Conservation (phyloP, 345 rosid species). For the Theobroma cacao region DNA sequence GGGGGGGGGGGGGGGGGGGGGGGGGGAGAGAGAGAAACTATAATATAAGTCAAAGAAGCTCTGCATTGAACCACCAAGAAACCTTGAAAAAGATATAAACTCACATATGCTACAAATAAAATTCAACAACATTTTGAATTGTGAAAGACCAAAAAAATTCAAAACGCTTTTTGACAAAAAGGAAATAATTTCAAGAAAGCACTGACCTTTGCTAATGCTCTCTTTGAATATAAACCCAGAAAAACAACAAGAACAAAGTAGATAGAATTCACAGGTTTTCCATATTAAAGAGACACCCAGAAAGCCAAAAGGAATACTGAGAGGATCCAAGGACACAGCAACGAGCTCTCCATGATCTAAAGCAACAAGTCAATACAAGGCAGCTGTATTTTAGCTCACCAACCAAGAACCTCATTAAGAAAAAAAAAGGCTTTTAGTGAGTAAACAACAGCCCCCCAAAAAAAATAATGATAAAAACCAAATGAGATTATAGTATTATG, state of each 20-base stretch:
- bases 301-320: constrained; percentile 2
- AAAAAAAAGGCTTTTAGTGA: not conserved
- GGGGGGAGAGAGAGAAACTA: not conserved
- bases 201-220: not conserved
- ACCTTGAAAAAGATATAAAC: not conserved
- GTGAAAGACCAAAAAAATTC: not conserved
- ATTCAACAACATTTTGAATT: not conserved
- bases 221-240: not conserved
- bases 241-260: not conserved
- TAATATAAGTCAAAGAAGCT: not conserved
- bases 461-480: not conserved
- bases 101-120: not conserved
- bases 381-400: constrained; percentile 67
- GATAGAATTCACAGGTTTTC: not conserved
- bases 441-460: not conserved
- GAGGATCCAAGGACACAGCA: constrained; percentile 18
- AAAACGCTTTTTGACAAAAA: not conserved
- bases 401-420: constrained; percentile 29
- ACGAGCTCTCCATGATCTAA: constrained; percentile 46
- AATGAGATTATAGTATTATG: not conserved
- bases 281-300: constrained; percentile 6
- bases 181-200: not conserved
- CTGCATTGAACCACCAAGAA: not conserved
- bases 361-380: constrained; percentile 44
- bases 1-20: too few relatives aligned